phyloP scores from a whole-genome alignment of 768 basidiomycete species.

The Kwoniella sp. region DNA sequence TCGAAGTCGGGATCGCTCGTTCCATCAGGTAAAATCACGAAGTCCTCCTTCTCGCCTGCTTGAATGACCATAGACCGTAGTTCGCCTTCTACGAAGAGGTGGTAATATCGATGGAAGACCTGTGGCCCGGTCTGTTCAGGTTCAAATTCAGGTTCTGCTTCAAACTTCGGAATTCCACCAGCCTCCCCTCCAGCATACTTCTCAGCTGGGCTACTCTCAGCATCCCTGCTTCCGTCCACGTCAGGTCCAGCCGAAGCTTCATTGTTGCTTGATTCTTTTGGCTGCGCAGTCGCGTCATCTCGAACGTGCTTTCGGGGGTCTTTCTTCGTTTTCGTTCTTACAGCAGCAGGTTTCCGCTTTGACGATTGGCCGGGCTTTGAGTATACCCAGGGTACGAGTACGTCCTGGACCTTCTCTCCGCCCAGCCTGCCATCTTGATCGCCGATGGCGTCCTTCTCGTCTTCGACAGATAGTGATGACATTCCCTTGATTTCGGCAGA shows the following conservation, averaged over 20 bases:
- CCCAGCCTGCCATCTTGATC: conserved; percentile 8
- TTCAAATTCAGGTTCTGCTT: background rate
- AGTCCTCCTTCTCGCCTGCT: conserved; percentile 62
- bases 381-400: conserved; percentile 55
- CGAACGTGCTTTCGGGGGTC: background rate
- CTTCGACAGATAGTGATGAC: background rate
- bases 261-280: too few species aligned
- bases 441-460: conserved; percentile 22
- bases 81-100: conserved; percentile 87
- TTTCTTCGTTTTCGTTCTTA: conserved; percentile 6
- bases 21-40: conserved; percentile 12
- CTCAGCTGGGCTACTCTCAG: background rate
- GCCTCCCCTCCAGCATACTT: background rate
- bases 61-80: conserved; percentile 64
- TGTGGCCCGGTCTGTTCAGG: conserved; percentile 26
- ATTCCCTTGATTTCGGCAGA: background rate
- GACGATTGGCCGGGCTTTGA: conserved; percentile 11
- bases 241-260: background rate
- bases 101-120: conserved; percentile 87
- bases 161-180: background rate
- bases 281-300: background rate
- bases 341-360: conserved; percentile 4
- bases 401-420: conserved; percentile 45
- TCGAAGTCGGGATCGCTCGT: background rate
- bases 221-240: background rate